Base-by-base conservation (phyloP, 805 yeast species). In the Pachysolen tannophilus region DNA sequence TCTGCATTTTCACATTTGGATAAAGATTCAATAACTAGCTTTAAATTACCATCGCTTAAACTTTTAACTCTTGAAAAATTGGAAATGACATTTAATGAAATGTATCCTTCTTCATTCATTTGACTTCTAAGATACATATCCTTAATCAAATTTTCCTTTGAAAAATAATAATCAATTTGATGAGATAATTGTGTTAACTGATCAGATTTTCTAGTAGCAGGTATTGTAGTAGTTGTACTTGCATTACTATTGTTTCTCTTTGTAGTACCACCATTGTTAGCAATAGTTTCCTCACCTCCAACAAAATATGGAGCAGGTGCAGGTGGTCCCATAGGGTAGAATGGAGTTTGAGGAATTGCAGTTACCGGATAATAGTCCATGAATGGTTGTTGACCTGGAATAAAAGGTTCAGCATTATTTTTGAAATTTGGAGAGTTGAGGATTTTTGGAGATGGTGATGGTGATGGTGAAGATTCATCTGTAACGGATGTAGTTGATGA, bases 161-260 rank as follows among this genome's bases (percentile, higher is more conserved):
- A 80, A 58, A 90, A 83, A 58, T 90, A 90, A 63, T 88, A 90
- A 52, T 81, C 85, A 34, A 88, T 61, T 62, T 88, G 97, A 58
- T 51, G 56, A 1, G 37, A 40, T 10, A 55, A 11, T 20, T 37
- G 37, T 10, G 21, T 30, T 10, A 42, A 10, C 25, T 27, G 39
- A n/a, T 47, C 51, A 26, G n/a, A 10, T 11, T 23, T 30, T 9
- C 29, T n/a, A 13, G 20, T 27, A 13, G 26, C 26, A 11, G 13
- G 10, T 9, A 34, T 31, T 23, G 17, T 32, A 3, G 39, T 27
- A 13, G 32, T 27, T 6, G 24, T 15, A 14, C 26, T 23, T 14
- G 13, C 26, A 11, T 23, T 14, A 14, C 25, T 20, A n/a, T 29
- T 19, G 15, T 23, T 26, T 20, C 34, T 36, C 28, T 19, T 27